Evolutionary conservation across 116 monocot species (phyloP).

Genomic region (Cymodocea nodosa): DNA sequence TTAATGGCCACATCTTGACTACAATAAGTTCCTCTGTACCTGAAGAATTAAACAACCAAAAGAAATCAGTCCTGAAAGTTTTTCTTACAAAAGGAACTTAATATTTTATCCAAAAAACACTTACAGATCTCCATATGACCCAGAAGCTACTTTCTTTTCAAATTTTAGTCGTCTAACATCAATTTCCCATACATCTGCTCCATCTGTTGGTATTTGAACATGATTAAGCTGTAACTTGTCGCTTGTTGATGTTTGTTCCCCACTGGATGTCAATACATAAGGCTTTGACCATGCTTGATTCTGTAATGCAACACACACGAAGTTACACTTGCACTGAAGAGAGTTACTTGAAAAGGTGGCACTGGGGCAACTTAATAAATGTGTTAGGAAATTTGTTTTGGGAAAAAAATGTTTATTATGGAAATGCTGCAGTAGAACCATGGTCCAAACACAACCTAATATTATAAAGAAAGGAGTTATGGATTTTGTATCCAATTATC

Average conservation of each 20-base stretch:
- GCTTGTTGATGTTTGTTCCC: conserved; percentile 26
- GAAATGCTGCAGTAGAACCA: no score
- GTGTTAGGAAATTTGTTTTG: no score
- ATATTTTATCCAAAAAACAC: conserved; percentile 9
- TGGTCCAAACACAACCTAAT: no score
- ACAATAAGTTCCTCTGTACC: conserved; percentile 77
- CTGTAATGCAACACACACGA: conserved; percentile 14
- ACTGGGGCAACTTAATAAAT: no score
- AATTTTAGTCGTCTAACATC: conserved; percentile 61
- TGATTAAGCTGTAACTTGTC: conserved; percentile 15
- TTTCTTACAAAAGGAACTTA: not conserved
- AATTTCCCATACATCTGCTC: conserved; percentile 85
- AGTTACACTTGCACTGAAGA: not conserved
- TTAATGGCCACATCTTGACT: conserved; percentile 93
- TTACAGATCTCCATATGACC: conserved; percentile 93
- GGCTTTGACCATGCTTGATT: conserved; percentile 35
- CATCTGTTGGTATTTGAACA: conserved; percentile 66
- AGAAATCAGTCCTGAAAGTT: not conserved
- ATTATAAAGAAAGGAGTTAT: no score
- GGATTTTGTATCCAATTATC: not conserved
- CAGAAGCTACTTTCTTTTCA: conserved; percentile 76
- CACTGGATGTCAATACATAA: conserved; percentile 23
- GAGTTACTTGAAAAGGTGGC: not conserved
- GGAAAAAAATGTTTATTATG: no score
- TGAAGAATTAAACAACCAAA: conserved; percentile 10